A percentile compares a stretch with the other conserved stretches of the same genome.
phyloP scores from a whole-genome alignment of 192 early-diverging fungal species.

The Lobosporangium transversale region DNA sequence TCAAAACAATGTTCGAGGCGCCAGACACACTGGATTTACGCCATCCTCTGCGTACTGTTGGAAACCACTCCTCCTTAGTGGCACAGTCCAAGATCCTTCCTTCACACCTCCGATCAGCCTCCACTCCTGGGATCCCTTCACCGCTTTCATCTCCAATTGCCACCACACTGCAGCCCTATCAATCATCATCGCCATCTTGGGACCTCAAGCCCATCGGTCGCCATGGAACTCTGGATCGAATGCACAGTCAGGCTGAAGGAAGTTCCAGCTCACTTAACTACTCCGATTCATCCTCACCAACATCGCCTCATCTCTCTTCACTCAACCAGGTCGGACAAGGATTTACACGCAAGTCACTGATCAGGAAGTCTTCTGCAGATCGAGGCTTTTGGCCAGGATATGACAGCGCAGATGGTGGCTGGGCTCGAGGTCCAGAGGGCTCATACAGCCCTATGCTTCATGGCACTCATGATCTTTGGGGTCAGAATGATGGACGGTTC shows the following conservation, averaged over 20 bases:
- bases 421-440: neutral
- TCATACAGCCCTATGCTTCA: neutral
- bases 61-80: constrained; percentile 27
- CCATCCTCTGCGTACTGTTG: constrained; percentile 44
- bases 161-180: constrained; percentile 4
- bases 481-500: neutral
- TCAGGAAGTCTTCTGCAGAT: constrained; percentile 2
- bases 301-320: constrained; percentile 17
- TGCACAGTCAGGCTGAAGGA: constrained; percentile 40
- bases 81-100: constrained; percentile 41
- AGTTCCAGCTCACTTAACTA: constrained; percentile 31
- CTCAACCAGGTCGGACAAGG: constrained; percentile 16
- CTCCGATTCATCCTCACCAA: constrained; percentile 30
- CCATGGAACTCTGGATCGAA: constrained; percentile 26
- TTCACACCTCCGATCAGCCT: constrained; percentile 42
- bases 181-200: constrained; percentile 22
- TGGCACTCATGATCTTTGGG: constrained; percentile 2
- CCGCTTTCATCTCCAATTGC: constrained; percentile 32
- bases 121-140: constrained; percentile 29
- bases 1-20: constrained; percentile 50
- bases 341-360: constrained; percentile 6
- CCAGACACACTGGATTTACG: constrained; percentile 32
- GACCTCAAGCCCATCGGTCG: constrained; percentile 35
- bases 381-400: constrained; percentile 24
- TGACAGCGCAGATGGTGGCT: neutral